A percentile compares a stretch with the other conserved stretches of the same genome.
Evolutionary conservation across 768 basidiomycete genomes (phyloP).

Genomic region (Kwoniella shandongensis): DNA sequence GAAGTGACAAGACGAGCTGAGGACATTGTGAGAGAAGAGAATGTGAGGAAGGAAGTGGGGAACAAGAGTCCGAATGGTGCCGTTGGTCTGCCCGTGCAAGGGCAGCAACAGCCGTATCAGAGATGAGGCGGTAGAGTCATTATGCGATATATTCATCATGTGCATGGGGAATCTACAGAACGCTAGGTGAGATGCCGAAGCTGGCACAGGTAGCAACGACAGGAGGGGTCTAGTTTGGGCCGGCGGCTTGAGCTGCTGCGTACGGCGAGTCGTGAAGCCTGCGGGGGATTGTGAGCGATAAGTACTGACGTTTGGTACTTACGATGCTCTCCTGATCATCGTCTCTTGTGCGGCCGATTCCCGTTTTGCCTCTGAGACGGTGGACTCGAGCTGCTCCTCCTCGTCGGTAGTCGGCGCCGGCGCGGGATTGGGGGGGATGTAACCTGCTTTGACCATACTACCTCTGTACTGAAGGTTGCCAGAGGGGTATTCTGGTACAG

Average conservation of each 20-base stretch:
- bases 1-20: slow-evolving; percentile 40
- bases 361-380: slow-evolving; percentile 18
- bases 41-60: slow-evolving; percentile 6
- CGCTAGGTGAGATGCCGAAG: slow-evolving; percentile 1
- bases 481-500: background rate
- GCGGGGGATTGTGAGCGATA: background rate
- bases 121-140: background rate
- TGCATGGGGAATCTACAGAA: background rate
- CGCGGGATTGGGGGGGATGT: slow-evolving; percentile 1
- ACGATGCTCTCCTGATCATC: slow-evolving; percentile 33
- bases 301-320: slow-evolving; percentile 2
- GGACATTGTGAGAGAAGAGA: slow-evolving; percentile 21
- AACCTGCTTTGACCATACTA: slow-evolving; percentile 27
- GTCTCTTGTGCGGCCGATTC: slow-evolving; percentile 29
- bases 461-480: slow-evolving; percentile 7
- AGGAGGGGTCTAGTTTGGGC: slow-evolving; percentile 2
- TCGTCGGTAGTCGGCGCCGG: slow-evolving; percentile 12
- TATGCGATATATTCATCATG: slow-evolving; percentile 3
- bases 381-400: slow-evolving; percentile 29
- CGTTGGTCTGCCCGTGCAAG: background rate
- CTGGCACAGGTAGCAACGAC: slow-evolving; percentile 10
- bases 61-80: background rate
- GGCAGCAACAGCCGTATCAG: background rate
- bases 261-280: slow-evolving; percentile 25
- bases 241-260: slow-evolving; percentile 15